Evolutionary conservation across 2,329 filamentous ascomycete species (phyloP), one percentile per base, ranked within the genome.

Genomic region (Paracoccidioides brasiliensis): DNA sequence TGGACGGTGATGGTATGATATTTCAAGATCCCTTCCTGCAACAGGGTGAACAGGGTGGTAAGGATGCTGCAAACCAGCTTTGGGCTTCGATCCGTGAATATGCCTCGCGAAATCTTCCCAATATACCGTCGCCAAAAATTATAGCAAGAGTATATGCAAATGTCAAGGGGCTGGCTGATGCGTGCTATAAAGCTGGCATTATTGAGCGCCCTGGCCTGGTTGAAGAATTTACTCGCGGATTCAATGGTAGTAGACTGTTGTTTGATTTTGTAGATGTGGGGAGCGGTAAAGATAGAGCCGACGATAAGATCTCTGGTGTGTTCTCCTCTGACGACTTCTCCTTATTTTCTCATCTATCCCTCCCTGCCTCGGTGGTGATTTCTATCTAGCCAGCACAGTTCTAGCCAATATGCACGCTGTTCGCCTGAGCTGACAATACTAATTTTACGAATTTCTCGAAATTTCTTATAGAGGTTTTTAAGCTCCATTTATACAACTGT

Each of bases 1-100:
- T 82, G 51, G 79, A 82, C 60, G 79, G 77, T 43, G 77, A 80
- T 59, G 76, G 74, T 46, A 75, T 79, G 66, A 72, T 81, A 58
- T 81, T 82, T 61, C 68, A 71, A 46, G 75, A 80, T 55, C 69
- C 77, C 15, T 73, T 76, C 54, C 56, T 80, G 50, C 69, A 71
- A 51, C 69, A 71, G 49, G 79, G 77, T 37, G 76, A 78, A 66
- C 63, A 70, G 53, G 79, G 79, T 53, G 79, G 79, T 22, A 75
- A 71, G 57, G 72, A 71, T 59, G 79, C 78, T 40, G 79, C 78
- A n/a, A 70, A 69, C 41, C 64, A 72, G 38, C 71, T 82, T n/a
- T 71, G 72, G 57, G 64, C 65, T 38, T 66, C 69, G 4, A 65
- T 80, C 38, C 65, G 69, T 43, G 61, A 70, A 40, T 78, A 76